These are phyloP conservation scores for Lactarius deliciosus DNA, from an alignment of 768 basidiomycete species.

Conservation along the genomic window DNA sequence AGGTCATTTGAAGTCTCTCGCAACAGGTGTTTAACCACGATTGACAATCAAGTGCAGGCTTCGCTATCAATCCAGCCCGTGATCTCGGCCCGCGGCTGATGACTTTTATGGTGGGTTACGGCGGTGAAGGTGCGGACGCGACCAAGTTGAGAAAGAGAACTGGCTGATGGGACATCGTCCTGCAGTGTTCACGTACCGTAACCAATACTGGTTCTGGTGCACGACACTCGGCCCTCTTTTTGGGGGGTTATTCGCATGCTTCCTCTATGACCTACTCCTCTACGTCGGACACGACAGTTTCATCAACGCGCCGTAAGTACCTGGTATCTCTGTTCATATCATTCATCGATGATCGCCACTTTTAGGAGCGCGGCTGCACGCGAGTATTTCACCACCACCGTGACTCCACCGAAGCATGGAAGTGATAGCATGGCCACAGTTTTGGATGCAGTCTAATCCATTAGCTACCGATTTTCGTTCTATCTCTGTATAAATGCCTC, in stretches of 20 bases:
- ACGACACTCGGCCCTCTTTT: slow-evolving; percentile 57
- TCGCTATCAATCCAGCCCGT: slow-evolving; percentile 67
- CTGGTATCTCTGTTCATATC: neutral
- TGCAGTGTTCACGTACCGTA: slow-evolving; percentile 42
- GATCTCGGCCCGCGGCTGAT: slow-evolving; percentile 67
- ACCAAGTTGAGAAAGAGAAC: neutral
- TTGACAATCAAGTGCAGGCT: slow-evolving; percentile 38
- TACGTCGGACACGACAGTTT: slow-evolving; percentile 55
- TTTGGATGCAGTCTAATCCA: neutral
- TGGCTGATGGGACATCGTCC: neutral
- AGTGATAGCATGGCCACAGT: neutral
- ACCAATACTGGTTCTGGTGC: slow-evolving; percentile 75
- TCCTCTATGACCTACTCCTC: slow-evolving; percentile 57
- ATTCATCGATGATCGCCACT: neutral
- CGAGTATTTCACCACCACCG: slow-evolving; percentile 1
- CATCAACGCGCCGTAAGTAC: slow-evolving; percentile 52
- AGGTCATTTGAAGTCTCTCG: slow-evolving; percentile 15
- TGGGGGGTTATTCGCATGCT: slow-evolving; percentile 52
- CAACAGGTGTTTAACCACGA: neutral
- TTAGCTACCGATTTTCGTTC: neutral
- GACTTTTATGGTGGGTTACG: slow-evolving; percentile 70
- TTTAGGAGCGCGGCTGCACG: slow-evolving; percentile 7
- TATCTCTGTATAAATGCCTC: neutral
- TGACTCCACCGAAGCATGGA: neutral
- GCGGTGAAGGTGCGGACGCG: slow-evolving; percentile 41